Evolutionary conservation across 176 grass and related monocot genomes (phyloP), one percentile per base, ranked within the genome.

Genomic region (Paspalum vaginatum): DNA sequence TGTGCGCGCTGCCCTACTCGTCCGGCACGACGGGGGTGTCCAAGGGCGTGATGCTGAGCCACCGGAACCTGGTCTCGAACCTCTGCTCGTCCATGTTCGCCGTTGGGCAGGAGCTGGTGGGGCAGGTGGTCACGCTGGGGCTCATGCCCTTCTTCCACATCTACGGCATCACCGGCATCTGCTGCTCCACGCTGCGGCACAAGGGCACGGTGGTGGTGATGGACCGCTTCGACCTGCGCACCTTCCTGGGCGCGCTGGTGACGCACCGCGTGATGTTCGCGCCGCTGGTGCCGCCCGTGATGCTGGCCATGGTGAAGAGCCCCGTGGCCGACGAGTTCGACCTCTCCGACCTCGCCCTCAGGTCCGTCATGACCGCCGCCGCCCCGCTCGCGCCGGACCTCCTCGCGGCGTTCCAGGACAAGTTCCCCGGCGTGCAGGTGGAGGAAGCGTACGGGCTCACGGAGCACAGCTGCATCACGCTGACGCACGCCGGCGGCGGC

Each of bases 71-170:
- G 42, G 91, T 94, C 0, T 85, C 94, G 20, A 97, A 85, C 79
- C 87, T 97, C 49, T 92, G 82, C 74, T 92, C 91, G 2, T 88
- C 89, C 21, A 88, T 92, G 46, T 94, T 90, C 82, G 57, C 61
- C 4, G 82, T 90, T 38, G 82, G 83, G 10, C 11, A 42, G 0
- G 85, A 90, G 52, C 57, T 79, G 58, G 21, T 46, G 3, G 91
- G 95, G 5, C 26, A 90, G 2, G 80, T 94, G 16, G 84, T 86
- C 1, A 62, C 74, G 4, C 85, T 94, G 27, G 91, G 91, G 6
- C 91, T 97, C 13, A 92, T 97, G 80, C 94, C 89, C 2, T 91
- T 97, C 82, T 94, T 97, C 91, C 94, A 97, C 85, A 97, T 94
- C 87, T 97, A 97, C 79, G 94, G 91, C 66, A 91, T 94, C 85